Conservation (phyloP, 2,329 filamentous ascomycete species). For the Stagonosporopsis vannaccii region DNA sequence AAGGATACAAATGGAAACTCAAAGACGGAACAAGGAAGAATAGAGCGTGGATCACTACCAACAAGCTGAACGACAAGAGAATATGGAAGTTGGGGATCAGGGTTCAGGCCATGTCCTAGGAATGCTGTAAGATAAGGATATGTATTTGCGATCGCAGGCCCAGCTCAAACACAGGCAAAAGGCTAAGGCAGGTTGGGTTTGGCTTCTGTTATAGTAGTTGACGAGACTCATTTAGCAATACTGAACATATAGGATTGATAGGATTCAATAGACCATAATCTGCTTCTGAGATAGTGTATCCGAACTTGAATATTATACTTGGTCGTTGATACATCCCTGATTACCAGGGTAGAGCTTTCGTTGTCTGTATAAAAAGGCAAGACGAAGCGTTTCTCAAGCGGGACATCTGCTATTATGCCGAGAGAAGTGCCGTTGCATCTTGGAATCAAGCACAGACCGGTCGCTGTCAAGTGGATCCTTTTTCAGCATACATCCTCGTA, state of each 20-base stretch:
- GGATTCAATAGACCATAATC: background rate
- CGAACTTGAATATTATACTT: too few species aligned
- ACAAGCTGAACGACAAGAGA: background rate
- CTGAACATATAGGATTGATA: background rate
- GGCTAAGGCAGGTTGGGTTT: background rate
- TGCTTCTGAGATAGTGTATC: background rate
- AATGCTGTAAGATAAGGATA: background rate
- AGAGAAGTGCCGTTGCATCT: background rate
- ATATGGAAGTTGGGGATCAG: background rate
- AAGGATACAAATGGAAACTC: too few species aligned
- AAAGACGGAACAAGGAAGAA: background rate
- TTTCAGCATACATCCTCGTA: too few species aligned
- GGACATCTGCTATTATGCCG: too few species aligned
- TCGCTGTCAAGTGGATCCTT: too few species aligned
- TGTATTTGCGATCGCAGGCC: background rate
- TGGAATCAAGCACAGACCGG: too few species aligned
- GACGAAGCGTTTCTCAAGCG: too few species aligned
- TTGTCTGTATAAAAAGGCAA: too few species aligned
- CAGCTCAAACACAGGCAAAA: background rate
- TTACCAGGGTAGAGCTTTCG: too few species aligned
- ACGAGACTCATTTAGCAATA: background rate
- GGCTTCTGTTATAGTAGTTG: background rate
- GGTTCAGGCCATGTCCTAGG: background rate
- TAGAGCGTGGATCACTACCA: background rate
- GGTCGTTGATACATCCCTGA: too few species aligned